Conservation (phyloP, 148 eudicot genomes). For the Mesembryanthemum crystallinum region DNA sequence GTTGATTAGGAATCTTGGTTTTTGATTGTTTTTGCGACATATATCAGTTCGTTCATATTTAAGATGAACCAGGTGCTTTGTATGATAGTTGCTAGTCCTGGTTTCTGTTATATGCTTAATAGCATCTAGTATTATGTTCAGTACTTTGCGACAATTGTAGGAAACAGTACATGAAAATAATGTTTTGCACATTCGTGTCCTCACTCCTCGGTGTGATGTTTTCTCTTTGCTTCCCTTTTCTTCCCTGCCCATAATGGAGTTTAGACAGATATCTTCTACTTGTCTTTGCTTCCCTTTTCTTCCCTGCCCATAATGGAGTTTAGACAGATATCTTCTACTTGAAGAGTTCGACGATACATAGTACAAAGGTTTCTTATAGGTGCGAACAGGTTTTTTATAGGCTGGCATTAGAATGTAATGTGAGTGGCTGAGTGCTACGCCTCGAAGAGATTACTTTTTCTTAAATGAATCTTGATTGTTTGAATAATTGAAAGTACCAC, state of each 20-base stretch:
- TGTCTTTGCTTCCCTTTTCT: neutral
- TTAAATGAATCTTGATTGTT: too few relatives aligned
- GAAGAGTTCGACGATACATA: too few relatives aligned
- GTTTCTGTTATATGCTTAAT: conserved; percentile 16
- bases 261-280: too few relatives aligned
- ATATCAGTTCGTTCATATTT: conserved; percentile 21
- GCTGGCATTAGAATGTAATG: too few relatives aligned
- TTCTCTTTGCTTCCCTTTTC: neutral
- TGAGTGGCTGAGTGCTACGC: too few relatives aligned
- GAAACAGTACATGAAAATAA: conserved; percentile 22
- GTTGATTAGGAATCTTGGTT: conserved; percentile 13
- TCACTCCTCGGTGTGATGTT: neutral
- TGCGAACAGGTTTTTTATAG: too few relatives aligned
- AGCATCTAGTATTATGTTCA: conserved; percentile 21
- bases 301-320: too few relatives aligned
- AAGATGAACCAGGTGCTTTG: conserved; percentile 27
- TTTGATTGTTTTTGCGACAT: conserved; percentile 21
- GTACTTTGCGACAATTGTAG: conserved; percentile 17
- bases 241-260: too few relatives aligned
- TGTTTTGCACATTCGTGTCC: conserved; percentile 19
- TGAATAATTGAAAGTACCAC: too few relatives aligned
- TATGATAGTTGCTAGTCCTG: conserved; percentile 20
- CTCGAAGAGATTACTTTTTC: too few relatives aligned
- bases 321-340: too few relatives aligned
- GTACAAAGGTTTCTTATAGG: too few relatives aligned